These are phyloP conservation scores for Backusella macrospora DNA, from an alignment of 192 early-diverging fungal genomes.

Conservation along the genomic window DNA sequence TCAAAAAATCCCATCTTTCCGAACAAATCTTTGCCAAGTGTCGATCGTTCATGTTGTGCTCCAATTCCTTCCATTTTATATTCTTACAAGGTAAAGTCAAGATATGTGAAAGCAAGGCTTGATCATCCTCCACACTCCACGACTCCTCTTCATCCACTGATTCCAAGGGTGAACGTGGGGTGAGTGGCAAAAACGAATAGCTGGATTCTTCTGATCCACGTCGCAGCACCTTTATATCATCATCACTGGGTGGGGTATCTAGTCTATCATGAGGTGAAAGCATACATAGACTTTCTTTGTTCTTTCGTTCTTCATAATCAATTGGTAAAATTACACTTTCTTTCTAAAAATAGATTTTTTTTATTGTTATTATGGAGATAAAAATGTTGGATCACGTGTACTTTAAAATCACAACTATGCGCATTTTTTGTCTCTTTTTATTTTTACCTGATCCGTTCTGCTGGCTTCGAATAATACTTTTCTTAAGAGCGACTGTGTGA, in stretches of 20 bases:
- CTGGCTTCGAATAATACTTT: conserved; percentile 18
- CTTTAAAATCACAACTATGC: neutral
- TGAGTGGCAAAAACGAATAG: conserved; percentile 21
- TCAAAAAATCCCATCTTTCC: conserved; percentile 31
- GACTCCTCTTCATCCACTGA: conserved; percentile 2
- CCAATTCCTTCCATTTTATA: conserved; percentile 21
- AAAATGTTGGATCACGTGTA: neutral
- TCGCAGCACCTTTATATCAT: neutral
- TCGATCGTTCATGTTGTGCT: conserved; percentile 16
- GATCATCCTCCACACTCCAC: conserved; percentile 28
- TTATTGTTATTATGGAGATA: neutral
- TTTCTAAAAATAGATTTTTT: conserved; percentile 1
- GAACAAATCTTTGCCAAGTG: conserved; percentile 23
- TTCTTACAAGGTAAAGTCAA: neutral
- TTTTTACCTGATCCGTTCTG: conserved; percentile 6
- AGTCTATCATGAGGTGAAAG: neutral
- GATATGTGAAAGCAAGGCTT: conserved; percentile 11
- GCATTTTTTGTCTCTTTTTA: neutral
- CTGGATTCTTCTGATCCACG: neutral
- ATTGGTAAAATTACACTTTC: neutral
- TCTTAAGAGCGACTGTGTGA: neutral
- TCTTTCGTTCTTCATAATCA: neutral
- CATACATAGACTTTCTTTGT: neutral
- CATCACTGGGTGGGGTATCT: neutral
- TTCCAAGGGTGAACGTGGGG: conserved; percentile 16